phyloP scores from a whole-genome alignment of 2,329 filamentous ascomycete species.

The Aspergillus neotritici region DNA sequence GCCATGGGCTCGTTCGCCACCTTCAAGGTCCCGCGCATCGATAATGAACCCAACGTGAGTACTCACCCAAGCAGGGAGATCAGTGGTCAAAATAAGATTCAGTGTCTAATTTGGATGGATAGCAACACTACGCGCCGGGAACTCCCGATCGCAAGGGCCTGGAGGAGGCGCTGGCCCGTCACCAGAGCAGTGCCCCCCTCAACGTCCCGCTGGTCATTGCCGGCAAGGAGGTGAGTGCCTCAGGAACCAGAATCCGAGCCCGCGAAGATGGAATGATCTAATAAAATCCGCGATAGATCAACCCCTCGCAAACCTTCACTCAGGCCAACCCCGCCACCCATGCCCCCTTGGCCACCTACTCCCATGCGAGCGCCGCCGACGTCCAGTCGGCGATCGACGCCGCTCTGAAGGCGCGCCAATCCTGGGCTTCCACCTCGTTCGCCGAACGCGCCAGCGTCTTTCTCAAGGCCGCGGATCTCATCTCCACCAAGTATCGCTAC shows the following conservation, averaged over 20 bases:
- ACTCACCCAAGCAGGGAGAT: background rate
- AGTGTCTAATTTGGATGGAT: background rate
- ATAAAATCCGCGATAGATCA: slow-evolving; percentile 20
- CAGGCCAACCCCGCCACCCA: slow-evolving; percentile 84
- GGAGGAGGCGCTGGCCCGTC: slow-evolving; percentile 62
- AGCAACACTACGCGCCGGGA: slow-evolving; percentile 87
- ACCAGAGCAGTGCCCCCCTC: slow-evolving; percentile 64
- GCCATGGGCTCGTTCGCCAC: slow-evolving; percentile 60
- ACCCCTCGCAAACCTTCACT: slow-evolving; percentile 35
- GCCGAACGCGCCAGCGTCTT: slow-evolving; percentile 88
- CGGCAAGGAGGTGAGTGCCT: slow-evolving; percentile 63
- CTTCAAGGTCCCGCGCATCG: slow-evolving; percentile 80
- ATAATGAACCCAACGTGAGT: slow-evolving; percentile 94
- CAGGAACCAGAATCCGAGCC: background rate
- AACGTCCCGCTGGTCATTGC: slow-evolving; percentile 78
- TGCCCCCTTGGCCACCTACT: slow-evolving; percentile 73
- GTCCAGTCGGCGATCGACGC: slow-evolving; percentile 75
- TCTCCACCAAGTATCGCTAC: slow-evolving; percentile 89
- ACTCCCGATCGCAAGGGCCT: slow-evolving; percentile 74
- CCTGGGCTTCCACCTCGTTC: slow-evolving; percentile 84
- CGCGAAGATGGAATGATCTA: background rate
- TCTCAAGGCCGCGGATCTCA: slow-evolving; percentile 88
- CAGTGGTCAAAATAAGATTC: too few species aligned
- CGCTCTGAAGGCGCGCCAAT: slow-evolving; percentile 76
- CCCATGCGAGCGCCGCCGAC: slow-evolving; percentile 70